A percentile compares a stretch with the other conserved stretches of the same genome.
Evolutionary conservation across 169 alveolate species (phyloP).

Genomic region (Blepharisma undulans): DNA sequence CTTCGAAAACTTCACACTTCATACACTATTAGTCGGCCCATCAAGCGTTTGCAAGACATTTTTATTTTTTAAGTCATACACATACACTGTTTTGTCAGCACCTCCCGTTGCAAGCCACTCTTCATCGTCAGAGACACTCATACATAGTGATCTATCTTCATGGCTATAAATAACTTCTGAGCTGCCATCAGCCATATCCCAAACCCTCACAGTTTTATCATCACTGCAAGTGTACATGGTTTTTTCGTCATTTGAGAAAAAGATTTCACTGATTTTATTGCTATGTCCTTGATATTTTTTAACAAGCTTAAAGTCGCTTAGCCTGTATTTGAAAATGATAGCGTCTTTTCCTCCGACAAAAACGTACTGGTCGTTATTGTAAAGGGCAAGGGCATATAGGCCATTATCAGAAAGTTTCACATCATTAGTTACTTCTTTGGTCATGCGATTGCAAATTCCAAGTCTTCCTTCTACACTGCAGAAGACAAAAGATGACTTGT

Average conservation of each 20-base stretch:
- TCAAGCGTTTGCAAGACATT: not conserved
- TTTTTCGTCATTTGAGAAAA: not conserved
- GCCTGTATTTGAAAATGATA: not conserved
- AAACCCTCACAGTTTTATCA: slow-evolving; percentile 72
- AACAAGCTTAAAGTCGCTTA: not conserved
- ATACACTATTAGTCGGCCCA: not conserved
- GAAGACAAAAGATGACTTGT: not conserved
- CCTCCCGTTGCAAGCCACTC: not conserved
- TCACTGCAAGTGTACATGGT: slow-evolving; percentile 64
- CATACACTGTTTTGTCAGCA: not conserved
- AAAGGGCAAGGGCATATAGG: not conserved
- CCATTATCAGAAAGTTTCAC: not conserved
- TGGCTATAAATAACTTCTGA: slow-evolving; percentile 1
- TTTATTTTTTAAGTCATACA: not conserved
- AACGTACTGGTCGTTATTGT: not conserved
- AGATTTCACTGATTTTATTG: not conserved
- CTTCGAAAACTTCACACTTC: not conserved
- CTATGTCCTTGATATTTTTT: slow-evolving; percentile 2
- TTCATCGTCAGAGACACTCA: not conserved
- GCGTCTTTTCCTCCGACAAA: not conserved
- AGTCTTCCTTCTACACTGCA: slow-evolving; percentile 13
- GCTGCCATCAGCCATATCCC: slow-evolving; percentile 53
- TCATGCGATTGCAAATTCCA: not conserved
- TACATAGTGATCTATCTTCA: not conserved
- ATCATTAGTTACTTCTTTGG: slow-evolving; percentile 3